Evolutionary conservation across 139 green algal species (phyloP), one percentile per base, ranked within the genome.

Genomic region (Haematococcus sp.): DNA sequence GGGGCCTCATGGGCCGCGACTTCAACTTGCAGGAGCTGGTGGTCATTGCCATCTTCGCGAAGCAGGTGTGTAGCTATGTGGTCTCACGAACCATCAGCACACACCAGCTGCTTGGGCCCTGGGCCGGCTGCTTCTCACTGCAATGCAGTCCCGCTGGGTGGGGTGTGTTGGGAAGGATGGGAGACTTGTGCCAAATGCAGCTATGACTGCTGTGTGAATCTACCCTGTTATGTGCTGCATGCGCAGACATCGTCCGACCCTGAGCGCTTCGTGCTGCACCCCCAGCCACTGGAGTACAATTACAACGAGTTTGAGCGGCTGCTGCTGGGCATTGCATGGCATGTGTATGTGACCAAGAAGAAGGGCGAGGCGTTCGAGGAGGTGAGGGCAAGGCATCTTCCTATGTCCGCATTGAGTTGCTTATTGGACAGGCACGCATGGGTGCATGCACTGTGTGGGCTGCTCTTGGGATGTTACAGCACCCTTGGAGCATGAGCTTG

Each of bases 241-340:
- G 59, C 23, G 30, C 66, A 81, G 75, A 44, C 61, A 25, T 30
- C 34, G 35, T 76, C 73, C 19, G 69, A 77, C 73, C 78, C 78
- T 0, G 78, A 84, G 63, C 63, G 30, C 4, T 88, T 88, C 63
- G 70, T 76, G 43, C 76, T 84, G 58, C 81, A 86, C 28, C 69
- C 77, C 15, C 81, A 84, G 51, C 88, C 89, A 1, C 55, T 93
- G 52, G 78, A 83, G 51, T 70, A 91, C 31, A 83, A 88, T 40
- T 91, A 91, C 32, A 67, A 87, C 56, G 83, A 93, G 74, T 92
- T 94, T 77, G 90, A 94, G 84, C 75, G 77, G 32, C 64, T 94
- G 51, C 76, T 94, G 46, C 70, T 93, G 35, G 85, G 80, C 49
- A 86, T 90, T 9, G 82, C 87, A 1, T 75, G 60, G 67, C 78